A percentile compares a stretch with the other conserved stretches of the same genome.
phyloP scores from a whole-genome alignment of 202 grass and related monocot species.

The Panicum virgatum region DNA sequence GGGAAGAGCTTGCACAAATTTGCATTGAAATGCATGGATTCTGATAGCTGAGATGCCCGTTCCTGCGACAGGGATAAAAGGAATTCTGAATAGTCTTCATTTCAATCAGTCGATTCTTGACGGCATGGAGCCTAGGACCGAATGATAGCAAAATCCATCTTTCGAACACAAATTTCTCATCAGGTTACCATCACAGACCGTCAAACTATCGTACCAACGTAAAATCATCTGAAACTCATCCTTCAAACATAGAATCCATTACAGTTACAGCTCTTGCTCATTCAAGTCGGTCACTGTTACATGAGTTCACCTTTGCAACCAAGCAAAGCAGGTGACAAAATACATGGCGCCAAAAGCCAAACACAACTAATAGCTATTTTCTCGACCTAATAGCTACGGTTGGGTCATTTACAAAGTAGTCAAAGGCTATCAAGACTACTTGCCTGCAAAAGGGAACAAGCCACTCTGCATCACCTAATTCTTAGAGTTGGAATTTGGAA shows the following conservation, averaged over 20 bases:
- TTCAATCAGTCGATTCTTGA: neutral
- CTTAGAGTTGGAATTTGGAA: slow-evolving; percentile 19
- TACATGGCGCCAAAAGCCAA: slow-evolving; percentile 15
- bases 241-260: neutral
- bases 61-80: neutral
- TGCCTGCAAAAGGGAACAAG: slow-evolving; percentile 27
- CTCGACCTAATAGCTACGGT: slow-evolving; percentile 26
- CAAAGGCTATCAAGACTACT: slow-evolving; percentile 29
- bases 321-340: neutral
- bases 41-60: neutral
- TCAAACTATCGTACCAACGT: neutral
- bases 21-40: neutral
- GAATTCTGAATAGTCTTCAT: neutral
- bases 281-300: neutral
- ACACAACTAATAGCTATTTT: slow-evolving; percentile 22
- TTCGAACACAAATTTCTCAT: neutral
- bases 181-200: neutral
- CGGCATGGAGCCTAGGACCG: neutral
- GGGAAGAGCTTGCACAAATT: neutral
- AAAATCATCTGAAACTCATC: neutral
- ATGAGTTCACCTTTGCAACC: neutral
- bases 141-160: neutral
- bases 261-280: neutral
- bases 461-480: slow-evolving; percentile 39
- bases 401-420: slow-evolving; percentile 42